Percentiles rank a stretch among this genome's conserved stretches.
These are phyloP conservation scores for Exophiala bonariae DNA, from an alignment of 2,329 filamentous ascomycete genomes.

Conservation along the genomic window DNA sequence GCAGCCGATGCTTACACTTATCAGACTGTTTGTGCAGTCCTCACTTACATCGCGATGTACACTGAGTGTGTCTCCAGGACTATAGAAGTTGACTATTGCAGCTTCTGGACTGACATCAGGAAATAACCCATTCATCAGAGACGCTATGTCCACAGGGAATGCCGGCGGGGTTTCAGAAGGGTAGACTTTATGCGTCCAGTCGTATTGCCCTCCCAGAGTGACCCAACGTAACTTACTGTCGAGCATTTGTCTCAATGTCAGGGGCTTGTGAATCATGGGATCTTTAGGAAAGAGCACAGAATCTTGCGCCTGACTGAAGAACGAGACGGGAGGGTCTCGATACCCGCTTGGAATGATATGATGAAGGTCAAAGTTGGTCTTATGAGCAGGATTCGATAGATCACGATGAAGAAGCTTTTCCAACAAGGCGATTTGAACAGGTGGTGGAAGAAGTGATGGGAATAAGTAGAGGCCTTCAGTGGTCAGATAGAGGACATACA, in stretches of 20 bases:
- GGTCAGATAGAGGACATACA: constrained; percentile 13
- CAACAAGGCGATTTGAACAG: constrained; percentile 69
- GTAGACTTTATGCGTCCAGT: constrained; percentile 88
- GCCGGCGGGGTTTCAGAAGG: constrained; percentile 65
- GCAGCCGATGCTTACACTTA: constrained; percentile 86
- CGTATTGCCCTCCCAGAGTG: constrained; percentile 91
- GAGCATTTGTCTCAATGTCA: constrained; percentile 69
- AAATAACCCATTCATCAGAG: constrained; percentile 69
- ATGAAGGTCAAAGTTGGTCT: constrained; percentile 88
- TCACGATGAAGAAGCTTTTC: constrained; percentile 75
- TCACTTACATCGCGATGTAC: constrained; percentile 94
- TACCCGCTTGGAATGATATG: constrained; percentile 52
- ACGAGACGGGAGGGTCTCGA: constrained; percentile 42
- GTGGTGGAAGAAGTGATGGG: constrained; percentile 69
- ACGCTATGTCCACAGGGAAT: constrained; percentile 73
- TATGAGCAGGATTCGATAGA: constrained; percentile 69
- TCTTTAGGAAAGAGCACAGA: constrained; percentile 61
- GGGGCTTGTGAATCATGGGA: constrained; percentile 69
- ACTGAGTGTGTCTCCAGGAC: constrained; percentile 84
- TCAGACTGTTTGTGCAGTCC: constrained; percentile 71
- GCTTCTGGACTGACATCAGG: constrained; percentile 78
- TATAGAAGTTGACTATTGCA: constrained; percentile 92
- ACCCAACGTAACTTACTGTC: constrained; percentile 86
- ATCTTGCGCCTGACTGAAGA: constrained; percentile 54
- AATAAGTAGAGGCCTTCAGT: constrained; percentile 72